phyloP scores from a whole-genome alignment of 805 yeast species.

The Myxozyma vanderwaltii region DNA sequence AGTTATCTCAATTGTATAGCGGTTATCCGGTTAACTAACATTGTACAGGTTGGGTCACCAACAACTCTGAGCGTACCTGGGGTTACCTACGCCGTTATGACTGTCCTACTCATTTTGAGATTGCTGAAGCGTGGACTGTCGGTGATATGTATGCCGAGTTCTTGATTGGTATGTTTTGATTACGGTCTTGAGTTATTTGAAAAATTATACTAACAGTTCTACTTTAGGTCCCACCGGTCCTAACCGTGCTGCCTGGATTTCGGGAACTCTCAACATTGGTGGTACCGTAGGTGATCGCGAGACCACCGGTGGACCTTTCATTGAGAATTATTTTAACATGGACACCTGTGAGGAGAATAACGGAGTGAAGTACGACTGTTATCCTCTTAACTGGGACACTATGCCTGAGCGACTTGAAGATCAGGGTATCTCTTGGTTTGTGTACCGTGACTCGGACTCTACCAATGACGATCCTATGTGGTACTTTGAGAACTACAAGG shows the following conservation, averaged over 20 bases:
- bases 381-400: conserved; percentile 37
- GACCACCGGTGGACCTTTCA: conserved; percentile 34
- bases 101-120: conserved; percentile 36
- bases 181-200: not conserved
- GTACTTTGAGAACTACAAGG: conserved; percentile 33
- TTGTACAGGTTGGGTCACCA: conserved; percentile 33
- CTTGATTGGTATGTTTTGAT: conserved; percentile 29
- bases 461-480: conserved; percentile 35
- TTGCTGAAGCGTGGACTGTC: conserved; percentile 38
- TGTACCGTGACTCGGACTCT: conserved; percentile 34
- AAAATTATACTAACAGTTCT: not conserved
- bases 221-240: conserved; percentile 35
- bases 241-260: conserved; percentile 37
- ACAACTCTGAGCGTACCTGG: conserved; percentile 37
- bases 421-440: conserved; percentile 34
- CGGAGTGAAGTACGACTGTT: conserved; percentile 32
- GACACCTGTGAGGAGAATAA: conserved; percentile 20
- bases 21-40: not conserved
- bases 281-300: conserved; percentile 29
- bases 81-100: conserved; percentile 35
- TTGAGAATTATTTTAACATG: conserved; percentile 32
- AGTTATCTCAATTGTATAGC: not conserved
- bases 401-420: conserved; percentile 33
- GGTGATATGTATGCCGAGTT: conserved; percentile 39
- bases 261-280: conserved; percentile 37